phyloP scores from a whole-genome alignment of 257 asterid genomes.

The Cinchona pubescens region DNA sequence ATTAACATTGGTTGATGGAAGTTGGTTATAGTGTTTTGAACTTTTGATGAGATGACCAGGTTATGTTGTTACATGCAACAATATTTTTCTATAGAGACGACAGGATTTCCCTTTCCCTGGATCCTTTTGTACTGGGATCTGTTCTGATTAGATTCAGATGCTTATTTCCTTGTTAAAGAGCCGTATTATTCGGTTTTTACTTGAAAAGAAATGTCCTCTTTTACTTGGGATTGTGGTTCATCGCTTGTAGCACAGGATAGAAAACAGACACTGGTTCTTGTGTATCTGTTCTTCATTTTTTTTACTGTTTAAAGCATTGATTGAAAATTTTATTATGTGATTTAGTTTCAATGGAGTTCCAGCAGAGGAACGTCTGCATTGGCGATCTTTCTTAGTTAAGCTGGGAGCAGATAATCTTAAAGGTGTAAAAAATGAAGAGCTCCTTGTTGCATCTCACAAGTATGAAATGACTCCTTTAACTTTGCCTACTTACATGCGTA shows the following conservation, averaged over 20 bases:
- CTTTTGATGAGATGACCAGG: neutral
- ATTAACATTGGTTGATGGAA: neutral
- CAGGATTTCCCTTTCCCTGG: neutral
- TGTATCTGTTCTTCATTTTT: neutral
- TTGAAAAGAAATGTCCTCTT: too few relatives aligned
- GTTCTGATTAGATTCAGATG: neutral
- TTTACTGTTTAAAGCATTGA: neutral
- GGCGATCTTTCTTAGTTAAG: constrained; percentile 92
- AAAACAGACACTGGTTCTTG: neutral
- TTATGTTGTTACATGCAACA: neutral
- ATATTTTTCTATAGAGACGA: neutral
- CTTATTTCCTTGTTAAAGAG: neutral
- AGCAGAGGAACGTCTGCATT: constrained; percentile 89
- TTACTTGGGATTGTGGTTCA: neutral
- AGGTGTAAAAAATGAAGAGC: constrained; percentile 93
- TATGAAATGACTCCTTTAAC: constrained; percentile 6
- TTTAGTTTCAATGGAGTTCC: constrained; percentile 93
- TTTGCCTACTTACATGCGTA: neutral
- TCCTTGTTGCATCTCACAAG: constrained; percentile 77
- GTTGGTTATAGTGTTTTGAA: neutral
- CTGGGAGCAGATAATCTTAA: constrained; percentile 88
- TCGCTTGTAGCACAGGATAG: neutral
- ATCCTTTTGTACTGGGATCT: too few relatives aligned
- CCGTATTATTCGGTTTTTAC: too few relatives aligned
- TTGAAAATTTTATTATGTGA: constrained; percentile 2